Evolutionary conservation across 768 basidiomycete genomes (phyloP).

Genomic region (Phylloporus sp.): DNA sequence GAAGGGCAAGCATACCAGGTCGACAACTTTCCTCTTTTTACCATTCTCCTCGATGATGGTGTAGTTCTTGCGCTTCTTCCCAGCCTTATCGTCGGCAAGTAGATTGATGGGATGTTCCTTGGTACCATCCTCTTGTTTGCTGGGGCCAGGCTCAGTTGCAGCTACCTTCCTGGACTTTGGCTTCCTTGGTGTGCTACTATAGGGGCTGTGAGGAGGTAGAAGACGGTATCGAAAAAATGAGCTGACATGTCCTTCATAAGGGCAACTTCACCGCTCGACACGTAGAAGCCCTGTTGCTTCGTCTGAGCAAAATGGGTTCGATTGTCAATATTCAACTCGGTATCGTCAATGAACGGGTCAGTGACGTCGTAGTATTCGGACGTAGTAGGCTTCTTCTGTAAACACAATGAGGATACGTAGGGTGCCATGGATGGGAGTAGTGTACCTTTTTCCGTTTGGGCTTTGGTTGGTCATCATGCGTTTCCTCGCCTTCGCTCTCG

Average conservation of each 20-base stretch:
- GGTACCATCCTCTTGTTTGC: slow-evolving; percentile 38
- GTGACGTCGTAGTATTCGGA: slow-evolving; percentile 85
- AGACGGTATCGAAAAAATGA: not conserved
- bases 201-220: slow-evolving; percentile 18
- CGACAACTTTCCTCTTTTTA: slow-evolving; percentile 70
- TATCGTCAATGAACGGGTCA: slow-evolving; percentile 98
- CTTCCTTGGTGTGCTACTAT: slow-evolving; percentile 59
- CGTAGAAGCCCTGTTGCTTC: slow-evolving; percentile 91
- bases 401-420: slow-evolving; percentile 4
- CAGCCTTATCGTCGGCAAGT: slow-evolving; percentile 36
- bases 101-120: slow-evolving; percentile 50
- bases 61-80: slow-evolving; percentile 55
- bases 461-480: slow-evolving; percentile 32
- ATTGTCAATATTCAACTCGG: slow-evolving; percentile 86
- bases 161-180: slow-evolving; percentile 59
- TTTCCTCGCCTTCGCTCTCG: slow-evolving; percentile 53
- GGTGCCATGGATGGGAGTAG: slow-evolving; percentile 6
- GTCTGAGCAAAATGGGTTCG: slow-evolving; percentile 89
- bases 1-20: slow-evolving; percentile 44
- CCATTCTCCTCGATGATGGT: slow-evolving; percentile 51
- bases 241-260: slow-evolving; percentile 70
- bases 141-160: slow-evolving; percentile 20
- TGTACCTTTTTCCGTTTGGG: slow-evolving; percentile 38
- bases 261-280: slow-evolving; percentile 84
- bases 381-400: slow-evolving; percentile 47